Conservation (phyloP, 2,329 filamentous ascomycete genomes). For the Colletotrichum tamarilloi region DNA sequence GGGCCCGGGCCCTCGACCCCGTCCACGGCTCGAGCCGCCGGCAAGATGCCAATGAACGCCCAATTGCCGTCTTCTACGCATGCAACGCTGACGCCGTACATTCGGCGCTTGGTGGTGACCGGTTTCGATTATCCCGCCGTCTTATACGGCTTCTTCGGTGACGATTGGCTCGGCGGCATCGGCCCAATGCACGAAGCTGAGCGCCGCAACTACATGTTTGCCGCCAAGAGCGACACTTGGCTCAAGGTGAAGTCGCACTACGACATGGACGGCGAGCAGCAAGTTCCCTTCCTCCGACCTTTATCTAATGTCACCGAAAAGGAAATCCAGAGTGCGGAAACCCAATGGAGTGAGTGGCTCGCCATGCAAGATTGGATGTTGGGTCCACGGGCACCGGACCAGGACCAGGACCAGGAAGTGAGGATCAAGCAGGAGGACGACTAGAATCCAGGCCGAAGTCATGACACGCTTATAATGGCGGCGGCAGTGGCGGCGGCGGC, state of each 20-base stretch:
- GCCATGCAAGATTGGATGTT: slow-evolving; percentile 99
- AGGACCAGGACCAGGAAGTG: slow-evolving; percentile 20
- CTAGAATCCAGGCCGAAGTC: not conserved
- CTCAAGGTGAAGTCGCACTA: slow-evolving; percentile 89
- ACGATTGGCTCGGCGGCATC: slow-evolving; percentile 86
- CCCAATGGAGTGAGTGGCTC: slow-evolving; percentile 92
- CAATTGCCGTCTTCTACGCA: slow-evolving; percentile 44
- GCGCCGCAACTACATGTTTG: slow-evolving; percentile 93
- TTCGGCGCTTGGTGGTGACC: slow-evolving; percentile 89
- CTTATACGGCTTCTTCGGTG: slow-evolving; percentile 97
- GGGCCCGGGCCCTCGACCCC: slow-evolving; percentile 43
- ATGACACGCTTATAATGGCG: not conserved
- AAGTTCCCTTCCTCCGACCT: slow-evolving; percentile 86
- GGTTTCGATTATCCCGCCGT: slow-evolving; percentile 89
- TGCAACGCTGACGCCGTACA: slow-evolving; percentile 86
- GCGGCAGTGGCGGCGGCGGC: not conserved
- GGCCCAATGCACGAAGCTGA: slow-evolving; percentile 89
- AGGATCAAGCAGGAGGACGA: slow-evolving; percentile 32
- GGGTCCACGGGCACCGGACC: slow-evolving; percentile 76
- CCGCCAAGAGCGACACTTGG: slow-evolving; percentile 93
- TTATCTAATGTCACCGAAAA: slow-evolving; percentile 80
- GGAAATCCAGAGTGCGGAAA: slow-evolving; percentile 86
- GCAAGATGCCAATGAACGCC: slow-evolving; percentile 43
- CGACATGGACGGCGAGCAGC: slow-evolving; percentile 86
- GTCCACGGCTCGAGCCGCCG: slow-evolving; percentile 41